These are phyloP conservation scores for Corynascus novoguineensis DNA, from an alignment of 495 filamentous ascomycete species.

Conservation along the genomic window DNA sequence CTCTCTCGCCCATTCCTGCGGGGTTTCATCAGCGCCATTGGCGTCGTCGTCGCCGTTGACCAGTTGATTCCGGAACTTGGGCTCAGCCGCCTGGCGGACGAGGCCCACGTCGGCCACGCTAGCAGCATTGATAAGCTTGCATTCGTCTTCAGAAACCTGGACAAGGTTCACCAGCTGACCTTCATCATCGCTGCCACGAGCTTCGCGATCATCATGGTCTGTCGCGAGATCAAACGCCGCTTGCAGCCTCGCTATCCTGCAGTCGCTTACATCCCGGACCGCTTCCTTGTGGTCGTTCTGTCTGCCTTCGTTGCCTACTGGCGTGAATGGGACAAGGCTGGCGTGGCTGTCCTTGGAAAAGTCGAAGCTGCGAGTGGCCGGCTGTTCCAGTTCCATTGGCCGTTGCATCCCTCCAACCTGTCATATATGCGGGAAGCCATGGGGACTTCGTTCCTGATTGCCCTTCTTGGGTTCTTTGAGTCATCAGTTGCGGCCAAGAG, in stretches of 20 bases:
- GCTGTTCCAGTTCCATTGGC: slow-evolving; percentile 77
- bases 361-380: slow-evolving; percentile 62
- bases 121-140: slow-evolving; percentile 78
- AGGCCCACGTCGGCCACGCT: slow-evolving; percentile 61
- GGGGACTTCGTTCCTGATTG: slow-evolving; percentile 89
- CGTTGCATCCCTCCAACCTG: slow-evolving; percentile 69
- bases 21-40: slow-evolving; percentile 95
- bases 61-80: slow-evolving; percentile 90
- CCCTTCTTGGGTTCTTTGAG: slow-evolving; percentile 95
- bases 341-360: slow-evolving; percentile 77
- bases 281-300: slow-evolving; percentile 83
- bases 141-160: slow-evolving; percentile 66
- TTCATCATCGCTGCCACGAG: slow-evolving; percentile 67
- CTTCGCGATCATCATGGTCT: slow-evolving; percentile 85
- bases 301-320: slow-evolving; percentile 74
- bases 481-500: slow-evolving; percentile 96
- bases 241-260: slow-evolving; percentile 74
- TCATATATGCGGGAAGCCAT: slow-evolving; percentile 79
- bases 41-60: slow-evolving; percentile 91
- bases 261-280: slow-evolving; percentile 87
- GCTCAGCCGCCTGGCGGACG: slow-evolving; percentile 55
- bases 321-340: slow-evolving; percentile 74
- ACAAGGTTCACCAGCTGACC: slow-evolving; percentile 66
- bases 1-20: slow-evolving; percentile 86
- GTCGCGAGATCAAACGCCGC: slow-evolving; percentile 71